Base-by-base conservation (phyloP, 1,284 basidiomycete genomes). In the Sporisorium scitamineum region DNA sequence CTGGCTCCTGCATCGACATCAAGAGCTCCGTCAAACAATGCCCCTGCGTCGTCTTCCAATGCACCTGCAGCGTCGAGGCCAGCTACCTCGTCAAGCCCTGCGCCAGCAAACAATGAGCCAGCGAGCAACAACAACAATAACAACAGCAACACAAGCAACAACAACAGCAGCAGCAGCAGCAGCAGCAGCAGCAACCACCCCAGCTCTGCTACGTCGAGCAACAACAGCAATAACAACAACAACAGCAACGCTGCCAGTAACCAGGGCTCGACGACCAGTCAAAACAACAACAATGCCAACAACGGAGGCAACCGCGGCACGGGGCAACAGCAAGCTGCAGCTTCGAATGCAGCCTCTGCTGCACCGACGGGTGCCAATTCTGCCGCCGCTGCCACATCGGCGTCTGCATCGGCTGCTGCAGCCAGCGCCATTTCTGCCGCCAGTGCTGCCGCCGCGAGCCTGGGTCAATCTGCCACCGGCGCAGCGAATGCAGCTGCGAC, bases 391-490 rank as follows among this genome's bases (percentile, higher is more conserved):
- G 58, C 69, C 6, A 63, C 62, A 14, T 65, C 63, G 0, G 56
- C 70, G 2, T 67, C 73, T 6, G 54, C 58, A 7, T 54, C 73
- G 13, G 63, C 68, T 20, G 58, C 62, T 26, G 61, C 55, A 22
- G 73, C 64, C 2, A 58, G 61, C 27, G 39, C 60, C 11, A 22
- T 71, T 1, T 67, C 73, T 2, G 63, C 68, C 16, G 68, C 55
- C 16, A 71, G 69, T 53, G 55, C 59, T 6, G 59, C 58, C 3
- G 70, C 70, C 1, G 70, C 60, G 2, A 56, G 56, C 1, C 3
- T 63, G 42, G 55, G 11, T 14, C 5, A 34, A 6, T 44, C 52
- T 26, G 37, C 52, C 3, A n/a, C 52, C 7, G 44, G 22, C 14
- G 59, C 56, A 7, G 37, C 58, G 5, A 31, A 27, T 11, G 42